These are phyloP conservation scores for Mortierella sp. DNA, from an alignment of 371 early-diverging fungal species.

Conservation along the genomic window DNA sequence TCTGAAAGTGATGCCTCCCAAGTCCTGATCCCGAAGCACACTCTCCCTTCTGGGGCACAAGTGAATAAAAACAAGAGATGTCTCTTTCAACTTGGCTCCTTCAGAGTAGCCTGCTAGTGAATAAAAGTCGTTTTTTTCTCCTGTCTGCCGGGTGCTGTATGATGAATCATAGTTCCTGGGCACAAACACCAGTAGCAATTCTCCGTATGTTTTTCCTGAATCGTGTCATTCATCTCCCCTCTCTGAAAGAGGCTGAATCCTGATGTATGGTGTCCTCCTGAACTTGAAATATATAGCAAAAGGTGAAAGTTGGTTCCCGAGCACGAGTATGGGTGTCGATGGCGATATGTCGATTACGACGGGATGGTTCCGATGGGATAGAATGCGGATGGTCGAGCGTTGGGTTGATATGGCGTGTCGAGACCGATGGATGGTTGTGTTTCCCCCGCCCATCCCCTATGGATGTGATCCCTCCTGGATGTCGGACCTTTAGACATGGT, in stretches of 20 bases:
- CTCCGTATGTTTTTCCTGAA: slow-evolving; percentile 6
- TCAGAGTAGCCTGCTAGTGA: too few species aligned
- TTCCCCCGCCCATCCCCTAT: neutral
- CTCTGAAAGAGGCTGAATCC: neutral
- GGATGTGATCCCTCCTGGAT: neutral
- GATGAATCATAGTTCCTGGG: slow-evolving; percentile 6
- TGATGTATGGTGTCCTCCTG: neutral
- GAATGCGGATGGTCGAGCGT: slow-evolving; percentile 1
- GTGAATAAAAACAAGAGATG: slow-evolving; percentile 1
- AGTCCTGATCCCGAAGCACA: neutral
- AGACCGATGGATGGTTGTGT: slow-evolving; percentile 7
- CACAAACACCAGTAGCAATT: neutral
- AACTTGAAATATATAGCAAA: too few species aligned
- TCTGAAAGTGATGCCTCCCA: neutral
- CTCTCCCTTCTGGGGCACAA: too few species aligned
- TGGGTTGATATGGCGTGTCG: neutral
- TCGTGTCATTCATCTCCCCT: neutral
- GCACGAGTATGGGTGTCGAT: too few species aligned
- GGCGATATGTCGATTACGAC: too few species aligned
- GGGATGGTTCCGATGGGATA: neutral
- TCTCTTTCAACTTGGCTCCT: slow-evolving; percentile 3
- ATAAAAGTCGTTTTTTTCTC: neutral
- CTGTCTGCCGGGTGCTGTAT: neutral
- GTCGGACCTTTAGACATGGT: slow-evolving; percentile 10
- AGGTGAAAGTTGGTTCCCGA: too few species aligned